phyloP scores from a whole-genome alignment of 148 eudicot genomes.

The Persicaria maculosa region DNA sequence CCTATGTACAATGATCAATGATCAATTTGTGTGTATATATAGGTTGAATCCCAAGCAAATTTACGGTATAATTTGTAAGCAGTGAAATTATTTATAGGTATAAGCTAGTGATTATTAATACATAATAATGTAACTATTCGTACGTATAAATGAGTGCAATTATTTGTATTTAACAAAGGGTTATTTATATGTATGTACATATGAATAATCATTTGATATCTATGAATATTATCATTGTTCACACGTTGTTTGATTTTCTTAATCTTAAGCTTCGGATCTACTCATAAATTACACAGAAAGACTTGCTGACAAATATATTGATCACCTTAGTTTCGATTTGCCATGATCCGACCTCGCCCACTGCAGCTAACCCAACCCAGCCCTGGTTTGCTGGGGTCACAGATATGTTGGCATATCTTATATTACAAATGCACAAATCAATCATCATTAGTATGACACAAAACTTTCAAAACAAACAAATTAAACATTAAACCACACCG shows the following conservation, averaged over 20 bases:
- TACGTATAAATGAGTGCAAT: no score
- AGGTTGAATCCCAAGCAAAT: neutral
- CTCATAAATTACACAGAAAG: no score
- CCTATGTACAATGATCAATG: neutral
- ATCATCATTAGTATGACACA: neutral
- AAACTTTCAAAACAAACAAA: no score
- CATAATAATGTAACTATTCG: no score
- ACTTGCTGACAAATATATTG: neutral
- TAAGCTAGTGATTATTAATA: no score
- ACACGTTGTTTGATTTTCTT: no score
- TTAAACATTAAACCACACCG: no score
- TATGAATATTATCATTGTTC: no score
- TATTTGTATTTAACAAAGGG: no score
- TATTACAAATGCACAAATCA: neutral
- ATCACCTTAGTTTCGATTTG: conserved; percentile 43
- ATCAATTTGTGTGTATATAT: neutral
- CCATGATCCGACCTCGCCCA: conserved; percentile 42
- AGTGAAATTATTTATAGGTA: neutral
- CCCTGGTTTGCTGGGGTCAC: conserved; percentile 25
- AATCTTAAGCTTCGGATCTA: no score
- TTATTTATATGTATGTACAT: no score
- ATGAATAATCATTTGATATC: no score
- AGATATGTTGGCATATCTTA: conserved; percentile 15
- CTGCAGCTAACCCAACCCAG: conserved; percentile 40
- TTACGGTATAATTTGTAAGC: neutral